Percentiles rank a stretch among this genome's conserved stretches.
These are phyloP conservation scores for Myriosclerotinia duriaeana DNA, from an alignment of 2,329 filamentous ascomycete species.

Conservation along the genomic window DNA sequence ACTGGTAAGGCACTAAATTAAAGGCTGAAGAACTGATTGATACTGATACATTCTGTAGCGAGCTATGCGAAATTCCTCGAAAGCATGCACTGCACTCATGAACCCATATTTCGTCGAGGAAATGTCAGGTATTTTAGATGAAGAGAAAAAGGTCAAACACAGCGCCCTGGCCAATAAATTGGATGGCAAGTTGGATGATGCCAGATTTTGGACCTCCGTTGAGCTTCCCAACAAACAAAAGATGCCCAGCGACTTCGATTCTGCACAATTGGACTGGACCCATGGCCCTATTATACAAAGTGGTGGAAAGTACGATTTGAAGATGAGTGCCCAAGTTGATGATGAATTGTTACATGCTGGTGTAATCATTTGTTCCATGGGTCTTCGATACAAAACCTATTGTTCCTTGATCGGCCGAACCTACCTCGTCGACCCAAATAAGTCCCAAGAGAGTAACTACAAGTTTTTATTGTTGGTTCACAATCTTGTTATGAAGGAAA, in stretches of 20 bases:
- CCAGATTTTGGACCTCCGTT: slow-evolving; percentile 86
- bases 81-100: slow-evolving; percentile 92
- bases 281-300: slow-evolving; percentile 90
- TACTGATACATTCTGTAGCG: slow-evolving; percentile 50
- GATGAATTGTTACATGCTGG: slow-evolving; percentile 83
- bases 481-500: slow-evolving; percentile 84
- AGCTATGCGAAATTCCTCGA: slow-evolving; percentile 89
- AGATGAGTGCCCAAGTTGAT: slow-evolving; percentile 74
- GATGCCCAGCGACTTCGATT: slow-evolving; percentile 82
- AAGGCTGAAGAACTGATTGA: slow-evolving; percentile 18
- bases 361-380: slow-evolving; percentile 89
- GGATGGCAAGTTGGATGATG: slow-evolving; percentile 85
- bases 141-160: slow-evolving; percentile 96
- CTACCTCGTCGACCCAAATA: slow-evolving; percentile 95
- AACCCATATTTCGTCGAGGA: slow-evolving; percentile 96
- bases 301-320: slow-evolving; percentile 91
- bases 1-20: slow-evolving; percentile 52
- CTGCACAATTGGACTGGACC: slow-evolving; percentile 89
- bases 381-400: slow-evolving; percentile 93
- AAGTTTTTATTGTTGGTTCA: slow-evolving; percentile 83
- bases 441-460: slow-evolving; percentile 91
- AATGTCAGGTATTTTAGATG: slow-evolving; percentile 93
- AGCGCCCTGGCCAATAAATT: slow-evolving; percentile 82
- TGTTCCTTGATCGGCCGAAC: slow-evolving; percentile 89
- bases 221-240: slow-evolving; percentile 69